Base-by-base conservation (phyloP, 805 yeast species). In the Pichia californica region DNA sequence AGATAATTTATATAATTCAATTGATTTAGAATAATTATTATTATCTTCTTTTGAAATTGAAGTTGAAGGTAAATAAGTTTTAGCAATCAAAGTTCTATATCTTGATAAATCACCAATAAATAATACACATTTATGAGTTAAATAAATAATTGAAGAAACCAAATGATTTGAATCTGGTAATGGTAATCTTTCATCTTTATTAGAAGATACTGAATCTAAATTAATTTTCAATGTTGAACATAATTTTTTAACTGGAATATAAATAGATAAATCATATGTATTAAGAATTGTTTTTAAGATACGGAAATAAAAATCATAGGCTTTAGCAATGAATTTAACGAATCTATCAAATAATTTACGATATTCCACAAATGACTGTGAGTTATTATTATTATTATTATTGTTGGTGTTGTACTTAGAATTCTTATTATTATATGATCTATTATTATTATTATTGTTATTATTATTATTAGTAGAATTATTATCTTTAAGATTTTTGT, bases 31-130 rank as follows among this genome's bases (percentile, higher is more conserved):
- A 46, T 68, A 72, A 46, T 65, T 69, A 43, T 71, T 66, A 16
- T 68, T 59, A 27, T 64, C 57, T 47, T 62, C 49, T 61, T 72
- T 51, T 21, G 70, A 59, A 31, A 55, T 47, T 18, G 59, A 48
- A 29, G 52, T 64, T 14, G 54, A 54, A 3, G 54, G 61, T 13
- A 67, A 58, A 49, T 69, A 73, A 2, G 70, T 58, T 41, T 69
- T 65, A 25, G 77, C 80, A 25, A 71, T 62, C 36, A 70, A 55
- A 1, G 77, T 62, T 49, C 78, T 67, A 53, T 80, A 81, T 34
- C 87, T 71, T 5, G 79, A 72, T 9, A 77, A 63, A 31, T 78
- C 76, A 4, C 85, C 87, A 34, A 80, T 61, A 46, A 72, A 73
- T 2, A 81, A 58, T 35, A 74, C 61, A 37, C 75, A 73, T 42